Conservation (phyloP, 495 filamentous ascomycete species). For the Cercophora scortea region DNA sequence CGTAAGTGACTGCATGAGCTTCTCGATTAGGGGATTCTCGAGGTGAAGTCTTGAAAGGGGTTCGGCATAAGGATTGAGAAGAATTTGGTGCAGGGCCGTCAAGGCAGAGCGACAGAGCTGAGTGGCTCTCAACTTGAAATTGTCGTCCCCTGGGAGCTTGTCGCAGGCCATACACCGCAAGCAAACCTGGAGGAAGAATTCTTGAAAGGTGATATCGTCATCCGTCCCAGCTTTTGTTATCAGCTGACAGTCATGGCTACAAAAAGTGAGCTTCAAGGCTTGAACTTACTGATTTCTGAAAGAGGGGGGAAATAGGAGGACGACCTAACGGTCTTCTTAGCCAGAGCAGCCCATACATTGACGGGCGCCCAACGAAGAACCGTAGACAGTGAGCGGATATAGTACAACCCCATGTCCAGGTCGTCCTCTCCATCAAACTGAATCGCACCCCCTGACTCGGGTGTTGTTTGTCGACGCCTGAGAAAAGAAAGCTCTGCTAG, state of each 20-base stretch:
- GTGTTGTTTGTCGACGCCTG: slow-evolving; percentile 19
- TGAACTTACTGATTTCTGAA: slow-evolving; percentile 37
- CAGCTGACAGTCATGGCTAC: slow-evolving; percentile 4
- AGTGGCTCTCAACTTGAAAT: slow-evolving; percentile 34
- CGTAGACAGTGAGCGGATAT: slow-evolving; percentile 66
- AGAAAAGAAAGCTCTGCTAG: slow-evolving; percentile 48
- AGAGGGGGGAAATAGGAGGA: slow-evolving; percentile 27
- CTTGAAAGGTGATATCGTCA: slow-evolving; percentile 47
- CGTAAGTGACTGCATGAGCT: slow-evolving; percentile 55
- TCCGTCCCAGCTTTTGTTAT: slow-evolving; percentile 32
- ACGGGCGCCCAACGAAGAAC: slow-evolving; percentile 57
- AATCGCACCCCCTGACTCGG: neutral
- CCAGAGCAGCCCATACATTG: slow-evolving; percentile 53
- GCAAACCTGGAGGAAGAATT: slow-evolving; percentile 53
- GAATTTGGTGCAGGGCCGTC: slow-evolving; percentile 64
- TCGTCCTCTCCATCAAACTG: slow-evolving; percentile 49
- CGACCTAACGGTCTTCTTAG: slow-evolving; percentile 33
- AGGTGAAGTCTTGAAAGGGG: slow-evolving; percentile 61
- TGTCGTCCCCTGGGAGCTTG: slow-evolving; percentile 23
- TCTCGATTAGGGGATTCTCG: slow-evolving; percentile 64
- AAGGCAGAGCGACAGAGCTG: slow-evolving; percentile 64
- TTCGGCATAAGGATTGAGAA: slow-evolving; percentile 61
- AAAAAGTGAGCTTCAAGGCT: neutral
- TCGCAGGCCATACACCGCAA: slow-evolving; percentile 48
- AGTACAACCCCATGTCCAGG: slow-evolving; percentile 68